Conservation (phyloP, 2,329 filamentous ascomycete genomes). For the Cercospora berteroae region DNA sequence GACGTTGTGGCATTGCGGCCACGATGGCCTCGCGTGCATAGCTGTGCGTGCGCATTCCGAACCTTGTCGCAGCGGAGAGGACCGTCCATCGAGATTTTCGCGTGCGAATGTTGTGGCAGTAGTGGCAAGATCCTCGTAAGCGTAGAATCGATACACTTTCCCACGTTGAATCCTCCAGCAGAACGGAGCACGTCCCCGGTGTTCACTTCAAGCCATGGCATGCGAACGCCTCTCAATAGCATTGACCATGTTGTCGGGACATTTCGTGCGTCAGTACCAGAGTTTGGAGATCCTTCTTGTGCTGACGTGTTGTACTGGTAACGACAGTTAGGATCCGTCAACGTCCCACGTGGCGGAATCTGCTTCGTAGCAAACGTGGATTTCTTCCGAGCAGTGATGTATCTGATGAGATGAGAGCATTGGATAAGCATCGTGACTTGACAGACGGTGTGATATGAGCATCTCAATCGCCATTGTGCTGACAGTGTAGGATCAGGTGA, state of each 20-base stretch:
- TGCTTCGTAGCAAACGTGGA: background rate
- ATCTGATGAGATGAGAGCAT: background rate
- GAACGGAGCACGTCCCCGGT: constrained; percentile 2
- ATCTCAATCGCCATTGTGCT: background rate
- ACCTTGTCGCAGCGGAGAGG: background rate
- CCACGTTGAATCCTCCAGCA: background rate
- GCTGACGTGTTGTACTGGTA: background rate
- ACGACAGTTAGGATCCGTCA: background rate
- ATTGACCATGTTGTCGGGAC: constrained; percentile 3
- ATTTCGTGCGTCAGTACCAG: constrained; percentile 7
- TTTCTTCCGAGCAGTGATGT: background rate
- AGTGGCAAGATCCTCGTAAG: background rate
- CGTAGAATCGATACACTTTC: constrained; percentile 1
- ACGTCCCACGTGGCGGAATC: background rate
- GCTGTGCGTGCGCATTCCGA: background rate
- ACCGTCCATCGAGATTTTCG: background rate
- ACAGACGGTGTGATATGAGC: background rate
- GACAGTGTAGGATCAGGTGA: background rate
- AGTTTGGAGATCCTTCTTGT: background rate
- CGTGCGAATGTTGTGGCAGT: background rate
- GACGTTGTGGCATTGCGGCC: constrained; percentile 1
- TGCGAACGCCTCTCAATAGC: constrained; percentile 12
- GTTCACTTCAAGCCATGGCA: constrained; percentile 11
- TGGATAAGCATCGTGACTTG: background rate
- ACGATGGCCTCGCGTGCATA: constrained; percentile 7